Percentiles rank a stretch among this genome's conserved stretches.
Evolutionary conservation across 495 filamentous ascomycete genomes (phyloP).

Genomic region (Hypoxylon perforatum): DNA sequence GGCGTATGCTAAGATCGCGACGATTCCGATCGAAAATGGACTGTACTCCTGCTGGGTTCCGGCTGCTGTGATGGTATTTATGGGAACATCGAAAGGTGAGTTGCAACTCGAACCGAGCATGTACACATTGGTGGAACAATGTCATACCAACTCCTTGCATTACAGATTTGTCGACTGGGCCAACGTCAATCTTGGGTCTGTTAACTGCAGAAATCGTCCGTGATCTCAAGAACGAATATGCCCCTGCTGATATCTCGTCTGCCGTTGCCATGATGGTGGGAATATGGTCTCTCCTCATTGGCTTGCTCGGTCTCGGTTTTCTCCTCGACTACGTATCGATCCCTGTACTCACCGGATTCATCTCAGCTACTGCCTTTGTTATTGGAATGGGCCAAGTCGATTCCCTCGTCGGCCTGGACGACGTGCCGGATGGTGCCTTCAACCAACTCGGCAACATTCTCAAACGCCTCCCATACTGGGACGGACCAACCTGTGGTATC

Average conservation of each 20-base stretch:
- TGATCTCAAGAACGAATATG: conserved; percentile 51
- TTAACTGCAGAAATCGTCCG: conserved; percentile 61
- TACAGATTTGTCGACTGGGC: conserved; percentile 61
- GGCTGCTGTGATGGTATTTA: conserved; percentile 60
- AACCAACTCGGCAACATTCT: conserved; percentile 58
- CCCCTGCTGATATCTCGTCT: conserved; percentile 56
- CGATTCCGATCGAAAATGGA: conserved; percentile 62
- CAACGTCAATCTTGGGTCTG: conserved; percentile 63
- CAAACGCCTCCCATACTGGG: conserved; percentile 50
- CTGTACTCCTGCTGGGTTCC: conserved; percentile 66
- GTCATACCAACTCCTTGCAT: background rate
- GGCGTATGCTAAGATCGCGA: conserved; percentile 64
- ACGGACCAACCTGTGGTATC: conserved; percentile 57
- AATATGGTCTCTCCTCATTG: conserved; percentile 60
- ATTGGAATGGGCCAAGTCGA: conserved; percentile 61
- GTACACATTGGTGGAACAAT: background rate
- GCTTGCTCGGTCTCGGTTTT: conserved; percentile 63
- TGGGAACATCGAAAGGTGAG: conserved; percentile 67
- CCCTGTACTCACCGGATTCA: conserved; percentile 62
- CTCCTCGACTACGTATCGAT: conserved; percentile 64
- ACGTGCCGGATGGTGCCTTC: conserved; percentile 53
- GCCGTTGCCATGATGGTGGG: conserved; percentile 64
- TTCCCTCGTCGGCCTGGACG: conserved; percentile 56
- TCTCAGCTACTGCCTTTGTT: conserved; percentile 61
- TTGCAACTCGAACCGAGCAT: background rate